Percentiles rank a stretch among this genome's conserved stretches.
Evolutionary conservation across 208 protist species (phyloP).

Genomic region (Trypanosoma cruzi): DNA sequence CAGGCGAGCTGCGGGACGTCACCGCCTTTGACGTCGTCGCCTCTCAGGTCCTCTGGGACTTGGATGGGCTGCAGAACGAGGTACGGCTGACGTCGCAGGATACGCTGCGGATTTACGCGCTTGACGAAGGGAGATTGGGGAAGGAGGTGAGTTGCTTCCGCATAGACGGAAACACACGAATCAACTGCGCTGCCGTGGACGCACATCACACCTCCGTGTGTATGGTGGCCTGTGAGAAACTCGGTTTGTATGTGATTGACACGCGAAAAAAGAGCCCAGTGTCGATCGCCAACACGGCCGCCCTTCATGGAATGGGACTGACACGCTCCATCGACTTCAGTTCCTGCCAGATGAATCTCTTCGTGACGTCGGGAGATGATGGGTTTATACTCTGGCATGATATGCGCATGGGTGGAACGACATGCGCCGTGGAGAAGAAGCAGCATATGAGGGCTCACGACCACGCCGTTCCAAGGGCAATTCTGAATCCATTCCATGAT

Average conservation of each 20-base stretch:
- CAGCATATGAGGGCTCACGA: constrained; percentile 59
- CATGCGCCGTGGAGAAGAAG: constrained; percentile 8
- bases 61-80: constrained; percentile 81
- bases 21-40: constrained; percentile 20
- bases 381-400: constrained; percentile 77
- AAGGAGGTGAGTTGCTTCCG: constrained; percentile 37
- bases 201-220: constrained; percentile 76
- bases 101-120: constrained; percentile 34
- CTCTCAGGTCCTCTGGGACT: constrained; percentile 74
- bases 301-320: constrained; percentile 61
- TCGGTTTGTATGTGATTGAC: constrained; percentile 63
- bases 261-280: constrained; percentile 50
- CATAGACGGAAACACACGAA: constrained; percentile 12
- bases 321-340: constrained; percentile 69
- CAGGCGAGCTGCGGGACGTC: constrained; percentile 44
- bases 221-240: constrained; percentile 38
- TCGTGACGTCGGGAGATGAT: constrained; percentile 73
- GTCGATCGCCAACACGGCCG: constrained; percentile 23
- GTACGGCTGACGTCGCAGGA: constrained; percentile 34
- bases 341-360: constrained; percentile 48
- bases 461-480: constrained; percentile 55
- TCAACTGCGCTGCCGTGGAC: constrained; percentile 59
- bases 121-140: constrained; percentile 42
- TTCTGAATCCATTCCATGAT: constrained; percentile 87
- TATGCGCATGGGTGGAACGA: constrained; percentile 37